Evolutionary conservation across 2,329 filamentous ascomycete genomes (phyloP).

Genomic region (Monosporascus sp.): DNA sequence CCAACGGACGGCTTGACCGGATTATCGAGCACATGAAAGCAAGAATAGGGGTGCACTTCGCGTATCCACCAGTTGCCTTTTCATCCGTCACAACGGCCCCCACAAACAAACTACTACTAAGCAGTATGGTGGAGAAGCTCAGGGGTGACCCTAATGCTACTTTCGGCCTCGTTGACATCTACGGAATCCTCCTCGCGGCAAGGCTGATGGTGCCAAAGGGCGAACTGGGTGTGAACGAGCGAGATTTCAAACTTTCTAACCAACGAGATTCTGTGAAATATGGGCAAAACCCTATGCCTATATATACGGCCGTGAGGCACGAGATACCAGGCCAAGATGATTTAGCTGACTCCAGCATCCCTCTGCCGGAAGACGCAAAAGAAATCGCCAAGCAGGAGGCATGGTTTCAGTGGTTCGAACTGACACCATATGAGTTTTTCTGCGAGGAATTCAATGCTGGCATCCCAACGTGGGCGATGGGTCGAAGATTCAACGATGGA

Average conservation of each 20-base stretch:
- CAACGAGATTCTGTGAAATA: conserved; percentile 71
- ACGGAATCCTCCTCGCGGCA: conserved; percentile 79
- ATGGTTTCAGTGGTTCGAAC: conserved; percentile 98
- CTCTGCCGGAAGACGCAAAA: conserved; percentile 43
- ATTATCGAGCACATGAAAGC: conserved; percentile 83
- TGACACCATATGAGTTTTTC: conserved; percentile 91
- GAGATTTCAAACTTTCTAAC: conserved; percentile 86
- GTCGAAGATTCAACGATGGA: conserved; percentile 74
- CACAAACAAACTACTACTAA: conserved; percentile 86
- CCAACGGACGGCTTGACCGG: conserved; percentile 58
- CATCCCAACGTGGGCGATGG: conserved; percentile 91
- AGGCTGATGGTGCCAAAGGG: conserved; percentile 81
- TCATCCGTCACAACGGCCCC: conserved; percentile 78
- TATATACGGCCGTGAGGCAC: conserved; percentile 92
- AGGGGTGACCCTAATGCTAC: conserved; percentile 74
- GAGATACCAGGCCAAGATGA: conserved; percentile 72
- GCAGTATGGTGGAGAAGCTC: conserved; percentile 85
- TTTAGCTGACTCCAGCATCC: conserved; percentile 25
- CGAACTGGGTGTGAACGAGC: conserved; percentile 68
- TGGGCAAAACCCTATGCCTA: conserved; percentile 81
- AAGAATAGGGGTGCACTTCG: conserved; percentile 81
- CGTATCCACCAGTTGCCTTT: conserved; percentile 82
- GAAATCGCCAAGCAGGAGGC: conserved; percentile 57
- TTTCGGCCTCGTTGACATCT: conserved; percentile 89
- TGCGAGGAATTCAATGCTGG: conserved; percentile 88